These are phyloP conservation scores for Phytophthora pinifolia DNA, from an alignment of 352 stramenopile species.

Conservation along the genomic window DNA sequence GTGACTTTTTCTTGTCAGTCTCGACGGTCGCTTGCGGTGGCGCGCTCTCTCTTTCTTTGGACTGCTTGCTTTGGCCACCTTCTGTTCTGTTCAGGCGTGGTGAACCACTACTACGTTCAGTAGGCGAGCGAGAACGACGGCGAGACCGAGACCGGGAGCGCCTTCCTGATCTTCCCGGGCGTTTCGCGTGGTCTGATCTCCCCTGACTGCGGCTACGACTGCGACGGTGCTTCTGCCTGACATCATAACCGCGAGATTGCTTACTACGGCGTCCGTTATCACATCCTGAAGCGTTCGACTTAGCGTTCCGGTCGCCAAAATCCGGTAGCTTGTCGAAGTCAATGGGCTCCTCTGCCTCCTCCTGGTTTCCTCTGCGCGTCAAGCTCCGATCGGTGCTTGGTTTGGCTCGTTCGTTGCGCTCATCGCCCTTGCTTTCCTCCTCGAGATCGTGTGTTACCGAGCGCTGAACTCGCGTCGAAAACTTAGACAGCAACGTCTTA, in stretches of 20 bases:
- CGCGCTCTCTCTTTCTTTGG: background rate
- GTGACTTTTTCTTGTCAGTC: slow-evolving; percentile 11
- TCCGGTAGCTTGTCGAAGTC: slow-evolving; percentile 78
- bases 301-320: slow-evolving; percentile 52
- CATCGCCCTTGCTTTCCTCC: slow-evolving; percentile 12
- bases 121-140: slow-evolving; percentile 21
- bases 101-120: background rate
- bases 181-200: slow-evolving; percentile 19
- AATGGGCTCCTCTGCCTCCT: slow-evolving; percentile 68
- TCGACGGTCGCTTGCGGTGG: slow-evolving; percentile 2
- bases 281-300: slow-evolving; percentile 20
- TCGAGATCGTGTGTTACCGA: slow-evolving; percentile 42
- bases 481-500: slow-evolving; percentile 59
- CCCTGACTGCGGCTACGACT: slow-evolving; percentile 43
- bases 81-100: background rate
- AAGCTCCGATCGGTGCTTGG: slow-evolving; percentile 7
- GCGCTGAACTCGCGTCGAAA: slow-evolving; percentile 58
- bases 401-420: background rate
- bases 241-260: slow-evolving; percentile 11
- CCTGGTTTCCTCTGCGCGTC: slow-evolving; percentile 12
- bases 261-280: slow-evolving; percentile 13
- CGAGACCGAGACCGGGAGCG: slow-evolving; percentile 33
- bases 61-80: slow-evolving; percentile 2
- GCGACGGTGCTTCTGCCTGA: slow-evolving; percentile 20
- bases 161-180: slow-evolving; percentile 10